These are phyloP conservation scores for Jaminaea rosea DNA, from an alignment of 1,284 basidiomycete genomes.

Conservation along the genomic window DNA sequence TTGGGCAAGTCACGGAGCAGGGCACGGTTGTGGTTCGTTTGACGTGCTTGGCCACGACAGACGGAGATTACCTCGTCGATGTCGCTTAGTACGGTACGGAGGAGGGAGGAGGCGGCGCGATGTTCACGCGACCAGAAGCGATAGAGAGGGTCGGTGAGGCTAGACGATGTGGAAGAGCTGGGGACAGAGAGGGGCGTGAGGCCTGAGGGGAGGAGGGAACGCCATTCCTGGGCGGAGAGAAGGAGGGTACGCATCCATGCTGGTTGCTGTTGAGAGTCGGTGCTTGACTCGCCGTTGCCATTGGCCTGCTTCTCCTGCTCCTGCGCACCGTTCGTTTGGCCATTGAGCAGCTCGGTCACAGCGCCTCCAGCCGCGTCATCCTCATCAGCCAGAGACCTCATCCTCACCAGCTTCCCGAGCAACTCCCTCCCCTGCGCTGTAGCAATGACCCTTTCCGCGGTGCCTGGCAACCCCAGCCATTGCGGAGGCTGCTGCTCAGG, in stretches of 20 bases:
- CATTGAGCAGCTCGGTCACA: no score
- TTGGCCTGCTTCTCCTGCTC: no score
- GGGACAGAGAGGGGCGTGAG: conserved; percentile 15
- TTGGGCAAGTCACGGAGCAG: conserved; percentile 34
- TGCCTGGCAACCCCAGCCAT: conserved; percentile 42
- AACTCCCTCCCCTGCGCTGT: conserved; percentile 28
- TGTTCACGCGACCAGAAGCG: conserved; percentile 46
- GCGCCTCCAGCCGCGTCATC: conserved; percentile 20
- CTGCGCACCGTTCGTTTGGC: no score
- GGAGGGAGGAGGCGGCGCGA: conserved; percentile 20
- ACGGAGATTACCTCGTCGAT: conserved; percentile 29
- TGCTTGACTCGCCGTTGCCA: background rate
- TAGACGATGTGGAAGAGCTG: conserved; percentile 4
- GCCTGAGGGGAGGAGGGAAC: conserved; percentile 14
- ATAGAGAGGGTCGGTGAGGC: conserved; percentile 34
- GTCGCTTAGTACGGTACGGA: conserved; percentile 25
- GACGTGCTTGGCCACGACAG: conserved; percentile 23
- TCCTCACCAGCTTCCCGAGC: conserved; percentile 36
- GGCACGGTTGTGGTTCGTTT: conserved; percentile 36
- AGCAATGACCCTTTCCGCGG: conserved; percentile 41
- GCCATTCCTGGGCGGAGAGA: conserved; percentile 29
- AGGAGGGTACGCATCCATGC: conserved; percentile 38
- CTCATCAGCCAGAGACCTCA: conserved; percentile 39
- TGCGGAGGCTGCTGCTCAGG: conserved; percentile 45
- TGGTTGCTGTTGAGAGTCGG: conserved; percentile 12